Percentiles rank a stretch among this genome's conserved stretches.
These are phyloP conservation scores for Yarrowia deformans DNA, from an alignment of 805 yeast species.

Conservation along the genomic window DNA sequence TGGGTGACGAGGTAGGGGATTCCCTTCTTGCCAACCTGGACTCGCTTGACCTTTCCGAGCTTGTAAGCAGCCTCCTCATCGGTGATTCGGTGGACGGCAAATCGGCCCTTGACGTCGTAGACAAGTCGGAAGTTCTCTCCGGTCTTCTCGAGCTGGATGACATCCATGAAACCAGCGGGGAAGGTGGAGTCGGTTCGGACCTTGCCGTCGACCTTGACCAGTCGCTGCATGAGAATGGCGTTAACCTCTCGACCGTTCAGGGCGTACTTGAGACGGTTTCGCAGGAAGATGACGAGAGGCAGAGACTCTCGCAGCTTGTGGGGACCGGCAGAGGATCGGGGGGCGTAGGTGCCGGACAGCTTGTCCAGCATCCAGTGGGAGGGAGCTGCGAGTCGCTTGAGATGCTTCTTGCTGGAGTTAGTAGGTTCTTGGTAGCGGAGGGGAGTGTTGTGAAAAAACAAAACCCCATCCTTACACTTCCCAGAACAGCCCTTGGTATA, in stretches of 20 bases:
- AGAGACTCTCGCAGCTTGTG: constrained; percentile 98
- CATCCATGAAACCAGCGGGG: constrained; percentile 99
- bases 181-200: constrained; percentile 98
- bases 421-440: constrained; percentile 27
- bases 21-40: constrained; percentile 97
- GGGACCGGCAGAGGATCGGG: constrained; percentile 99
- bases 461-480: constrained; percentile 11
- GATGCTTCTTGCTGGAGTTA: constrained; percentile 65
- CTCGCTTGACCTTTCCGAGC: constrained; percentile 97
- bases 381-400: constrained; percentile 99
- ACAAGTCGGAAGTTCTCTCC: constrained; percentile 99
- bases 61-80: constrained; percentile 98
- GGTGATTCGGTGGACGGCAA: constrained; percentile 99
- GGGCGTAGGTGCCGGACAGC: constrained; percentile 98
- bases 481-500: constrained; percentile 15
- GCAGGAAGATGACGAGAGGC: constrained; percentile 94
- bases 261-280: constrained; percentile 99
- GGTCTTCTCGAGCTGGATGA: constrained; percentile 95
- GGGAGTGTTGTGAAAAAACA: not conserved
- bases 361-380: constrained; percentile 99
- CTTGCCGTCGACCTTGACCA: constrained; percentile 98
- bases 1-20: constrained; percentile 98
- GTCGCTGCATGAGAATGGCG: constrained; percentile 98
- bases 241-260: constrained; percentile 98
- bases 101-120: constrained; percentile 98